These are phyloP conservation scores for Cryptococcus hybrid DNA, from an alignment of 1,284 basidiomycete genomes.

Conservation along the genomic window DNA sequence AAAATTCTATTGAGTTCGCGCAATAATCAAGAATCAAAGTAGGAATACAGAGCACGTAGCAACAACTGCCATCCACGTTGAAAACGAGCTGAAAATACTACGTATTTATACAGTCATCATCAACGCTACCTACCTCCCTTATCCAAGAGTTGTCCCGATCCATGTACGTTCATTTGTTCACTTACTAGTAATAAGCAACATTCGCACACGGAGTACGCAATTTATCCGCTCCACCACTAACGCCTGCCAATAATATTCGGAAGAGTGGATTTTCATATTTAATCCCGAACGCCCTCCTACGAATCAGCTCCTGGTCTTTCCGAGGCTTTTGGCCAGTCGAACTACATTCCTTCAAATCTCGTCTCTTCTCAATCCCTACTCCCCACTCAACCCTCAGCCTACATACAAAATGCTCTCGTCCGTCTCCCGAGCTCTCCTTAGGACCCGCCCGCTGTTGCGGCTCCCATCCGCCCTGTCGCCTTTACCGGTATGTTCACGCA, in stretches of 20 bases:
- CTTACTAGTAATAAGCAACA: too few species aligned
- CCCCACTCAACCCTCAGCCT: constrained; percentile 12
- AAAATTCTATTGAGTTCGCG: too few species aligned
- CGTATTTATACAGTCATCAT: too few species aligned
- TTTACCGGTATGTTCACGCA: constrained; percentile 31
- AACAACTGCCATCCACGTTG: too few species aligned
- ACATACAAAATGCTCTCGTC: constrained; percentile 25
- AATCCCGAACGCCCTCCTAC: background rate
- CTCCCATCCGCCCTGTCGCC: constrained; percentile 29
- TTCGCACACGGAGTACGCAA: too few species aligned
- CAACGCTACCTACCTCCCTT: too few species aligned
- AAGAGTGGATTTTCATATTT: background rate
- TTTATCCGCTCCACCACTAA: too few species aligned
- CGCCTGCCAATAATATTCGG: background rate
- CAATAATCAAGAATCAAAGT: too few species aligned
- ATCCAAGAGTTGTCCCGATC: too few species aligned
- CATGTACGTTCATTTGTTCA: too few species aligned
- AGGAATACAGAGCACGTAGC: too few species aligned
- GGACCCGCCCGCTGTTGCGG: constrained; percentile 27
- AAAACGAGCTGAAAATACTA: too few species aligned
- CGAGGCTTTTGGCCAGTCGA: background rate
- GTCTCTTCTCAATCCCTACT: background rate
- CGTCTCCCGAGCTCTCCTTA: constrained; percentile 35
- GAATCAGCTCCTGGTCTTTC: constrained; percentile 5
- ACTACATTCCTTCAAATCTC: background rate